Evolutionary conservation across 108 stramenopile genomes (phyloP), one percentile per base, ranked within the genome.

Genomic region (Chaetoceros tenuissimus): DNA sequence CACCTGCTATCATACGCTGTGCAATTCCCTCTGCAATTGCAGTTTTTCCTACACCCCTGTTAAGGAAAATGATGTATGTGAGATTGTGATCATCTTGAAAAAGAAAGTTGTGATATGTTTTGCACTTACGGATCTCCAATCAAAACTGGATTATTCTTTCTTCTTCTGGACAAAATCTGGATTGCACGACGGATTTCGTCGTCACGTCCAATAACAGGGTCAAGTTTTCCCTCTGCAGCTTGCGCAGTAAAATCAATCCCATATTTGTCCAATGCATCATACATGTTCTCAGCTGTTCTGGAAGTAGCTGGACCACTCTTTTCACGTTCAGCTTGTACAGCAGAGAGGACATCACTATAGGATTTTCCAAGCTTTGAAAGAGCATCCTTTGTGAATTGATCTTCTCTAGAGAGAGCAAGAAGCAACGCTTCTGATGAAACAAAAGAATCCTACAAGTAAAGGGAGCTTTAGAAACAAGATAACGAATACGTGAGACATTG

Each of bases 131-230:
- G 97, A 74, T 98, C 97, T 28, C 98, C 98, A 60, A 99, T 92
- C 44, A 99, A 73, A n/a, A 96, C 85, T 2, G 97, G 96, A 71
- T 99, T 99, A 68, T 97, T 97, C 87, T 99, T 99, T 51, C 96
- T 97, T 26, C 96, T 79, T 21, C 98, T 82, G 50, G 85, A 84
- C 24, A 99, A 78, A 48, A 99, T 95, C 66, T 96, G 95, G 64
- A 99, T 94, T 31, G 84, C 97, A 24, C 79, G 75, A 19, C 98
- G 90, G 57, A 99, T 97, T 69, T 99, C 98, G 46, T 96, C 95
- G 58, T 99, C 98, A 3, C 98, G 78, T 3, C 99, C 99, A 64
- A 98, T 98, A 25, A 99, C 99, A 2, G 97, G 99, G 68, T 98
- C 97, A 7, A 92, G 64, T 46, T 87, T 85, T 24, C 90, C 90